Base-by-base conservation (phyloP, 768 basidiomycete genomes). In the Imleria badia region DNA sequence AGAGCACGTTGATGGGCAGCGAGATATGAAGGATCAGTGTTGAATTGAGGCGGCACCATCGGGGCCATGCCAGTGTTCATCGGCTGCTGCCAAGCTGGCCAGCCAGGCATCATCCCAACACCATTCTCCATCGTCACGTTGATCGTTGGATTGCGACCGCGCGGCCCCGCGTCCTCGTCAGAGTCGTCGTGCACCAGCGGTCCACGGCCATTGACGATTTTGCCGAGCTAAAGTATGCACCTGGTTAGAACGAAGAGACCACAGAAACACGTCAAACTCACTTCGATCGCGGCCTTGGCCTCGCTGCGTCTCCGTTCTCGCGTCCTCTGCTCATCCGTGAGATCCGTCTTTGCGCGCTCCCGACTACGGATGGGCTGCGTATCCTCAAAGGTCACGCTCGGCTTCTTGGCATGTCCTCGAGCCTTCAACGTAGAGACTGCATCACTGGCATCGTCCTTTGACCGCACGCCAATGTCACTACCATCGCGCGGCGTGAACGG, bases 1-100 rank as follows among this genome's bases (percentile, higher is more conserved):
- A 94, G 90, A 3, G 92, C 92, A 54, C 91, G 90, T 67, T 94
- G 91, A 67, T 94, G 92, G 17, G 90, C 91, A 6, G 78, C 84
- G 30, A 90, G 59, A 67, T 82, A 84, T 19, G 67, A 70, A 17
- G 84, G 82, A 60, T 91, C 87, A 8, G 77, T 66, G 55, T 72
- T 15, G 23, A 68, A 77, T 48, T 75, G 73, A 30, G 74, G 63
- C 5, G 69, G 56, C 74, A 80, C 76, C 69, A 80, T 69, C 47
- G 60, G 47, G 1, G 22, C 23, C 67, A 63, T 58, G 6, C 63
- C 60, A n/a, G 56, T 58, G 10, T 20, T 56, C 61, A 72, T 66
- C 3, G 66, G 64, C 30, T 62, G 65, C 39, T 64, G 70, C 67
- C 69, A 74, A 29, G 58, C 2, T 12, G 23, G 46, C 67, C 66